Evolutionary conservation across 345 rosid genomes (phyloP), one percentile per base, ranked within the genome.

Genomic region (Cardamine resedifolia): DNA sequence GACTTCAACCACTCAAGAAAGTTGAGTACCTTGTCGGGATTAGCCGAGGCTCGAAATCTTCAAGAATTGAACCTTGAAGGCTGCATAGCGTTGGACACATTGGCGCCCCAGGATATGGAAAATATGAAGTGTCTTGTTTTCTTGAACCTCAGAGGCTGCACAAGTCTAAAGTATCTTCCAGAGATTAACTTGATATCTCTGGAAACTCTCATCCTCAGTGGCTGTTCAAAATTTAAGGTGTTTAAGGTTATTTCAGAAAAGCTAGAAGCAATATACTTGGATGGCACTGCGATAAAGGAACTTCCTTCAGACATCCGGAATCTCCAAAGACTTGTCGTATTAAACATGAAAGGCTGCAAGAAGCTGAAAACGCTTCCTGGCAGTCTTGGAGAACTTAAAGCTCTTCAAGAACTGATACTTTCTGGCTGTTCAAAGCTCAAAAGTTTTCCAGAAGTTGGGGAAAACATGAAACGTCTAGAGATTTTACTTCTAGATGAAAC

Each of bases 291-390:
- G 2, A 50, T 82, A 8, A 27, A 56, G 5, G 70, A 73, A 7
- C 51, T 79, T 20, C 71, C 68, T 0, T 27, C 6, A 7, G 38
- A 57, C 31, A 47, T 74, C 9, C 1, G 9, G 4, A 2, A 0
- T 3, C 31, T 73, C 48, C 63, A 53, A 2, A 64, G 23, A 23
- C 77, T 73, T 10, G 31, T 10, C 6, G 6, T 64, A 16, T 10
- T 74, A 43, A 66, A 66, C 45, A 44, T 74, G 66, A 65, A 31
- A 52, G 39, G 43, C 6, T 73, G 71, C 71, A 73, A 52, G 56
- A 73, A 65, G 71, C 55, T 73, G 24, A 57, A 64, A 26, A 63
- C 23, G 1, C 64, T 73, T 3, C 71, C 77, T 14, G 36, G 41
- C 4, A 63, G 6, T 52, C 23, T 72, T 0, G 53, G 31, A 15